Percentiles rank a stretch among this genome's conserved stretches.
These are phyloP conservation scores for Trichoderma erinaceum DNA, from an alignment of 495 filamentous ascomycete genomes.

Conservation along the genomic window DNA sequence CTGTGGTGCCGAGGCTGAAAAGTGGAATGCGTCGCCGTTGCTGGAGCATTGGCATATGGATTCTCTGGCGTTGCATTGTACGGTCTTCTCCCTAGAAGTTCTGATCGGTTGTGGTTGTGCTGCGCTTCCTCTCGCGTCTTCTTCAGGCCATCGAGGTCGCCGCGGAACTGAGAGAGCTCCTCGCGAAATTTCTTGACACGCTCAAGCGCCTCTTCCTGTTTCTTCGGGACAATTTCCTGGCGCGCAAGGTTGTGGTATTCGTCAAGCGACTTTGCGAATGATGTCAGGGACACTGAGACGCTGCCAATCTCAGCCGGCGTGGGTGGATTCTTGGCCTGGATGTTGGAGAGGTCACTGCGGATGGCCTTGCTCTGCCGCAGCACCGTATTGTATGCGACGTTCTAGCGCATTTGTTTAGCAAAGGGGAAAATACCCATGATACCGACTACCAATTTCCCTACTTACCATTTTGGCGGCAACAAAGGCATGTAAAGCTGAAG, in stretches of 20 bases:
- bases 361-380: constrained; percentile 74
- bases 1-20: constrained; percentile 21
- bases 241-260: constrained; percentile 83
- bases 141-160: constrained; percentile 71
- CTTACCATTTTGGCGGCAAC: constrained; percentile 5
- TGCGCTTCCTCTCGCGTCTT: constrained; percentile 66
- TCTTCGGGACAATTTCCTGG: constrained; percentile 76
- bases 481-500: background rate
- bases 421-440: background rate
- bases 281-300: constrained; percentile 73
- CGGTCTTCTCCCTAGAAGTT: constrained; percentile 85
- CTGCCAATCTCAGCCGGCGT: constrained; percentile 37
- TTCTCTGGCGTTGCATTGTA: constrained; percentile 91
- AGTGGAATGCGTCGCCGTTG: constrained; percentile 18
- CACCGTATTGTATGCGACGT: constrained; percentile 77
- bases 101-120: constrained; percentile 66
- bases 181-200: constrained; percentile 77
- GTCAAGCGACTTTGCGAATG: constrained; percentile 85
- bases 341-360: constrained; percentile 64
- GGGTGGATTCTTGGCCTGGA: constrained; percentile 53
- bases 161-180: constrained; percentile 72
- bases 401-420: constrained; percentile 33
- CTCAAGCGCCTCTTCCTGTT: constrained; percentile 85
- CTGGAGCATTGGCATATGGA: constrained; percentile 66
- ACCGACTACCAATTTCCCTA: background rate